A percentile compares a stretch with the other conserved stretches of the same genome.
phyloP scores from a whole-genome alignment of 371 early-diverging fungal genomes.

The Nematocida minor region DNA sequence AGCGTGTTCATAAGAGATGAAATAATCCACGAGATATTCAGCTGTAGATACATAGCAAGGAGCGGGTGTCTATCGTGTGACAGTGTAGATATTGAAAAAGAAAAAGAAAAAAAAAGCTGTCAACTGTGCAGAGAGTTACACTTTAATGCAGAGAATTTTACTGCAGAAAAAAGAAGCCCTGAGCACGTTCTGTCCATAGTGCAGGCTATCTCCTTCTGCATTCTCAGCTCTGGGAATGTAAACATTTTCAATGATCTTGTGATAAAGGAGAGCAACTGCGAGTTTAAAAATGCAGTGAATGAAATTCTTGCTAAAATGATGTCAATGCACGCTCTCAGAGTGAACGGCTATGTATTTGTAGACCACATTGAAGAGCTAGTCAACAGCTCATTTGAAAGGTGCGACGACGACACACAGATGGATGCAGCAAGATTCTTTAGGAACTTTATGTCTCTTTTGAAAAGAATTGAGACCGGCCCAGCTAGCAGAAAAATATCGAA shows the following conservation, averaged over 20 bases:
- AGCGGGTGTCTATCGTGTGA: not conserved
- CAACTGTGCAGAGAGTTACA: not conserved
- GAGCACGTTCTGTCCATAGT: not conserved
- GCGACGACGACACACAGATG: not conserved
- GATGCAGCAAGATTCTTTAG: slow-evolving; percentile 23
- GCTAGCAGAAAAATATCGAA: not conserved
- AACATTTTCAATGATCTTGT: not conserved
- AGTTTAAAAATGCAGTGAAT: not conserved
- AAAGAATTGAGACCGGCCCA: not conserved
- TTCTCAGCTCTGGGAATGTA: not conserved
- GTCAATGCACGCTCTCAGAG: not conserved
- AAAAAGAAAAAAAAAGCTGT: not conserved
- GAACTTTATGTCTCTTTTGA: slow-evolving; percentile 7
- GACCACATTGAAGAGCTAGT: not conserved
- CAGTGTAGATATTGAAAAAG: not conserved
- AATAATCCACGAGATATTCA: not conserved
- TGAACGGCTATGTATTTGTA: not conserved
- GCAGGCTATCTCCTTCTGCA: not conserved
- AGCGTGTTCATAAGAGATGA: slow-evolving; percentile 38
- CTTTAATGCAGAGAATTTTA: too few relatives aligned
- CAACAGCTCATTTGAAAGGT: not conserved
- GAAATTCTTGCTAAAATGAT: not conserved
- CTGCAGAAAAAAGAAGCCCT: not conserved
- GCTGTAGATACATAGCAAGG: not conserved
- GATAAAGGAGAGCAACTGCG: not conserved